Percentiles rank a stretch among this genome's conserved stretches.
Conservation (phyloP, 805 yeast species). For the Hanseniaspora thailandica region DNA sequence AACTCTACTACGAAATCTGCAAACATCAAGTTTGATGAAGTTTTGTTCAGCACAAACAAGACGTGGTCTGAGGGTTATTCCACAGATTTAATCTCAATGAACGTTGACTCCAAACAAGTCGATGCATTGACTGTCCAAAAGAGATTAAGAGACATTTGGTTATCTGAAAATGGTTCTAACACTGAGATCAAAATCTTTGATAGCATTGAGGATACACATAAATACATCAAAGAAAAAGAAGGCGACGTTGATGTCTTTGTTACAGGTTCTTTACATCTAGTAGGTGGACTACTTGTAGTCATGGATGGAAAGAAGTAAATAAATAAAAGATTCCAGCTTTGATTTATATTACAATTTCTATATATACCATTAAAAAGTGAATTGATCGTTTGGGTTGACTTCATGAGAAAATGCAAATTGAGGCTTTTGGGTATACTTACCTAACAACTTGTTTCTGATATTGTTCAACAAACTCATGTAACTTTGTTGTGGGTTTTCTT, state of each 20-base stretch:
- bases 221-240: conserved; percentile 27
- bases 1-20: conserved; percentile 25
- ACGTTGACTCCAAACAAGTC: conserved; percentile 66
- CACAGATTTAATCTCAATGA: conserved; percentile 74
- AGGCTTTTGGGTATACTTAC: conserved; percentile 69
- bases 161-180: conserved; percentile 33
- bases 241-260: conserved; percentile 47
- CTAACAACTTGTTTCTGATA: conserved; percentile 50
- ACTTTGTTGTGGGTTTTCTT: conserved; percentile 50
- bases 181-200: conserved; percentile 44
- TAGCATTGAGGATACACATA: conserved; percentile 63
- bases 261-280: conserved; percentile 85
- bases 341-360: neutral
- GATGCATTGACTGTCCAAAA: conserved; percentile 75
- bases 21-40: conserved; percentile 52
- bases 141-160: conserved; percentile 62
- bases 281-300: conserved; percentile 86
- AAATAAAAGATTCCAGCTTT: neutral
- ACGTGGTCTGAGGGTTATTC: conserved; percentile 85
- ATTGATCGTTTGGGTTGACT: conserved; percentile 48
- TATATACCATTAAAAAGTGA: conserved; percentile 30
- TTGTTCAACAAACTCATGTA: conserved; percentile 59
- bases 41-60: conserved; percentile 77
- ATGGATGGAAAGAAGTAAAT: conserved; percentile 40
- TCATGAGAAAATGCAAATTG: conserved; percentile 75